Evolutionary conservation across 257 asterid species (phyloP).

Genomic region (Primulina tabacum): DNA sequence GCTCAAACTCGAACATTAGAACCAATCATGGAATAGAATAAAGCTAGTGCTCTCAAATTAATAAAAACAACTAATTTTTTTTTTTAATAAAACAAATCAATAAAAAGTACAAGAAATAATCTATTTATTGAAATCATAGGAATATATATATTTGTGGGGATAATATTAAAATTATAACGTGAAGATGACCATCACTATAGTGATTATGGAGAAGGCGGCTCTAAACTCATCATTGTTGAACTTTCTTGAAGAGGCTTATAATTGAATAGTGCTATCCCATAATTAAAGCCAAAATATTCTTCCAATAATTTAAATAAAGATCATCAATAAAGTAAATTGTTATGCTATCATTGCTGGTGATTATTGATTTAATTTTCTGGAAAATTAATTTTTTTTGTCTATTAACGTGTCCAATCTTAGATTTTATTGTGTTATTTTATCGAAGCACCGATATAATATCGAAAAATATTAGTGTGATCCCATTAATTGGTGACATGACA

Average conservation of each 20-base stretch:
- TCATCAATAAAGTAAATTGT: not conserved
- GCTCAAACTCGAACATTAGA: not conserved
- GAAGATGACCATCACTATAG: constrained; percentile 27
- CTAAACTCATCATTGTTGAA: constrained; percentile 6
- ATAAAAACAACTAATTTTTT: no score
- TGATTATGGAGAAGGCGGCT: constrained; percentile 38
- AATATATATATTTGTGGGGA: constrained; percentile 4
- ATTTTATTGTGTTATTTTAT: no score
- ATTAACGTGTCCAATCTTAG: no score
- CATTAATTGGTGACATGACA: no score
- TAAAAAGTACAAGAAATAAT: constrained; percentile 5
- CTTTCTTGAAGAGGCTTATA: constrained; percentile 11
- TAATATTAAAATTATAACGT: constrained; percentile 14
- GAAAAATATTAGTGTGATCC: no score
- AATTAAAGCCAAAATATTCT: constrained; percentile 7
- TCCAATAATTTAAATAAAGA: not conserved
- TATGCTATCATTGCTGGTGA: not conserved
- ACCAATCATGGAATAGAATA: not conserved
- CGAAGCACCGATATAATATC: no score
- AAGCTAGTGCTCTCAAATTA: not conserved
- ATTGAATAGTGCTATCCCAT: constrained; percentile 11
- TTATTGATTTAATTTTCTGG: no score
- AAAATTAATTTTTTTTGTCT: no score
- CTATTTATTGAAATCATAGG: not conserved
- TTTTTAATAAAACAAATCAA: not conserved